Base-by-base conservation (phyloP, 2,329 filamentous ascomycete genomes). In the Hymenoscyphus linearis region DNA sequence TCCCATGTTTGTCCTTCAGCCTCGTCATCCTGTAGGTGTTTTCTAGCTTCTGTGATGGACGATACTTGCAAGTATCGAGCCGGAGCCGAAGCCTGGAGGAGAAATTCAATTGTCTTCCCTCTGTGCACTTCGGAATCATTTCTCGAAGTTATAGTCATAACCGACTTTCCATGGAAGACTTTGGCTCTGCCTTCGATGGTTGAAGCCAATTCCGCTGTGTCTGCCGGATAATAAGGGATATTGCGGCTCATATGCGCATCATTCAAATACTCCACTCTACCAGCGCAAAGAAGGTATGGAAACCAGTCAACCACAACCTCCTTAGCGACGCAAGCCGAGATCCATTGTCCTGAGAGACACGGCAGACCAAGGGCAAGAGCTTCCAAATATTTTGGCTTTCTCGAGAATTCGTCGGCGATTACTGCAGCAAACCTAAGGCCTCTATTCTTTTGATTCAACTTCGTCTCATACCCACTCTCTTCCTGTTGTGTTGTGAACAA, bases 341-440 rank as follows among this genome's bases (percentile, higher is more conserved):
- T 78, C 93, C 95, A 99, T 59, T 87, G 86, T 5, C 86, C 83
- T 5, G 91, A 88, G 1, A 99, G 79, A 69, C 93, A 96, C 0
- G 95, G 95, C 0, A 99, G 76, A 0, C 91, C 91, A 0, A 99
- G 82, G 0, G 95, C 93, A 2, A 99, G 82, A 0, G 95, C 95
- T 76, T 98, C 93, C 81, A 98, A 90, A 74, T 95, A 97, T 73
- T 98, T 99, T 56, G 87, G 84, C 65, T 91, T 92, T 54, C 93
- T 86, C 6, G 90, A 95, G 73, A 96, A 89, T 4, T 85, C 84
- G 70, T 98, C 91, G 0, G 93, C 88, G 62, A 99, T 90, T 14
- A 98, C 78, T 3, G 91, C 93, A 0, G 90, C 86, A 71, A 99
- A 98, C 0, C 90, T 88, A 1, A 86, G 78, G 1, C 81, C 76